These are phyloP conservation scores for Leccinum sublutescens DNA, from an alignment of 768 basidiomycete species.

Conservation along the genomic window DNA sequence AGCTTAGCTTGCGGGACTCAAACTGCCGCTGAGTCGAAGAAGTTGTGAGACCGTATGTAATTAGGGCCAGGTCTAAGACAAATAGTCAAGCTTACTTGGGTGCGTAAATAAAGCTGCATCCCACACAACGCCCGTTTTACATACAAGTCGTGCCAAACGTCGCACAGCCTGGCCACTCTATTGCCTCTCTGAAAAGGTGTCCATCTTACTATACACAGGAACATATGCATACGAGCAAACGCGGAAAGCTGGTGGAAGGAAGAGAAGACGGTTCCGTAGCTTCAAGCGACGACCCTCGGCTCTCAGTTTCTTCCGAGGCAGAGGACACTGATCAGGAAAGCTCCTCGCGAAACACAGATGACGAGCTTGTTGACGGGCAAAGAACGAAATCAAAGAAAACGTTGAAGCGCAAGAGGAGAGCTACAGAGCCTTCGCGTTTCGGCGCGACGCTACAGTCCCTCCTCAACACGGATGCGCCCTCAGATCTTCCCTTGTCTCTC, in stretches of 20 bases:
- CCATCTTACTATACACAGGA: conserved; percentile 3
- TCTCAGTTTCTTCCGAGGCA: conserved; percentile 12
- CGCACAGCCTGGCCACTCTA: background rate
- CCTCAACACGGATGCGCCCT: conserved; percentile 68
- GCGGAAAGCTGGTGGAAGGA: conserved; percentile 41
- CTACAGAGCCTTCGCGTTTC: conserved; percentile 71
- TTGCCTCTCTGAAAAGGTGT: background rate
- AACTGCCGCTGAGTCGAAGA: conserved; percentile 3
- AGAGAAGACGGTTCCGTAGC: conserved; percentile 10
- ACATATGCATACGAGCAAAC: conserved; percentile 54
- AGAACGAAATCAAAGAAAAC: conserved; percentile 74
- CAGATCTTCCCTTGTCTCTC: conserved; percentile 69
- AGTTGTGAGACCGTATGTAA: conserved; percentile 6
- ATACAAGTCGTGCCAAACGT: background rate
- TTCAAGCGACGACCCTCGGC: conserved; percentile 7
- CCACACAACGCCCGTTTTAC: background rate
- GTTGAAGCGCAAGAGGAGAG: conserved; percentile 77
- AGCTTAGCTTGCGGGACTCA: conserved; percentile 3
- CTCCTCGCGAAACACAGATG: conserved; percentile 50
- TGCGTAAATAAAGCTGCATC: background rate
- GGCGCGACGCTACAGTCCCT: conserved; percentile 72
- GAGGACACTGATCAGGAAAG: conserved; percentile 21
- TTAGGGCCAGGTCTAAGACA: background rate
- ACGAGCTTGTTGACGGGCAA: conserved; percentile 59
- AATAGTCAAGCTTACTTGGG: background rate